Conservation (phyloP, 768 basidiomycete species). For the Boletellus emodensis region DNA sequence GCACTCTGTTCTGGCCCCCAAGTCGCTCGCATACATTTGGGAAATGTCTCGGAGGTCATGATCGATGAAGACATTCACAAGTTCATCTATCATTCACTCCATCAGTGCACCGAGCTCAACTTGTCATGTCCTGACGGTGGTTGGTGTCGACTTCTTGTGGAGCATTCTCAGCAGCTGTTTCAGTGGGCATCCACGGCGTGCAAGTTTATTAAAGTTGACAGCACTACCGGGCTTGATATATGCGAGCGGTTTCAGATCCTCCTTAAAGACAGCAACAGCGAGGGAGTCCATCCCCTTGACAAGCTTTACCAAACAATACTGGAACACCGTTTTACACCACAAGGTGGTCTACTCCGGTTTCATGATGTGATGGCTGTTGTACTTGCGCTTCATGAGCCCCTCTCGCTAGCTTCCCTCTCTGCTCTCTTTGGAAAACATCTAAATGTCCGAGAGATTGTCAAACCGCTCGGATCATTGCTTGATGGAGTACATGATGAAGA, state of each 20-base stretch:
- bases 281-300: neutral
- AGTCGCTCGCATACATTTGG: neutral
- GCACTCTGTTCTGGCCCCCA: neutral
- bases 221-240: neutral
- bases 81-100: neutral
- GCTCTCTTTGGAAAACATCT: neutral
- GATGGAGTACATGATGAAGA: neutral
- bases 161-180: neutral
- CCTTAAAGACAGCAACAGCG: neutral
- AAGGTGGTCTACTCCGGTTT: too few relatives aligned
- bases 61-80: neutral
- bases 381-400: neutral
- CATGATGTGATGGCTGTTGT: neutral
- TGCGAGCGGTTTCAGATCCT: neutral
- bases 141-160: neutral
- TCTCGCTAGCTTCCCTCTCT: neutral
- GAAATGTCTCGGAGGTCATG: neutral
- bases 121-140: neutral
- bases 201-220: neutral
- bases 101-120: neutral
- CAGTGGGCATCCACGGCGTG: neutral
- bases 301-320: too few relatives aligned
- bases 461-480: neutral
- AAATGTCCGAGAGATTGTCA: neutral
- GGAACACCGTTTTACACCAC: too few relatives aligned